Conservation (phyloP, 768 basidiomycete genomes). For the Phylloporus sp. region DNA sequence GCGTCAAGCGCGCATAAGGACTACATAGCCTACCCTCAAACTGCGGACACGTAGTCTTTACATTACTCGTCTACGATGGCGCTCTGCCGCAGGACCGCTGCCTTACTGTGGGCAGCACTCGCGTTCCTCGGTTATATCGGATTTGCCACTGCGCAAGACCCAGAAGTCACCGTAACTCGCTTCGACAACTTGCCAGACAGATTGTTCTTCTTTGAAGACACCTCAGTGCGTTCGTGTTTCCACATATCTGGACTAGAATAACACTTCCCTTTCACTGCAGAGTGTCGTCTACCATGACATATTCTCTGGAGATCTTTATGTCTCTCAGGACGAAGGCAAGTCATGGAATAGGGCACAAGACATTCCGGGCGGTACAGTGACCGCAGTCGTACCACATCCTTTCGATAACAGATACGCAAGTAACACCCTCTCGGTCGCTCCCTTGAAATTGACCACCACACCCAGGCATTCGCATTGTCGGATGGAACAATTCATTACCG, state of each 20-base stretch:
- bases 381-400: conserved; percentile 82
- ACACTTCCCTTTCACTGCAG: conserved; percentile 29
- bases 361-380: conserved; percentile 52
- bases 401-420: conserved; percentile 70
- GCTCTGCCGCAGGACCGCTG: conserved; percentile 24
- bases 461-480: conserved; percentile 84
- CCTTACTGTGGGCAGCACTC: conserved; percentile 24
- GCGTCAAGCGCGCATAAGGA: background rate
- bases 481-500: conserved; percentile 74
- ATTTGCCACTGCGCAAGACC: conserved; percentile 37
- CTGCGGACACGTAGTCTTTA: conserved; percentile 13
- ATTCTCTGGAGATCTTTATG: conserved; percentile 58
- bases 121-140: conserved; percentile 19
- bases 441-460: background rate
- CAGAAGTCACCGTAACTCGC: conserved; percentile 43
- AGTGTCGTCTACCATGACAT: conserved; percentile 80
- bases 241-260: background rate
- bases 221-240: conserved; percentile 55
- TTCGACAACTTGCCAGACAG: conserved; percentile 72
- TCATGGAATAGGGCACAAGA: conserved; percentile 46
- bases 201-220: conserved; percentile 92
- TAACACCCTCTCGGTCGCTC: conserved; percentile 7
- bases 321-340: conserved; percentile 88
- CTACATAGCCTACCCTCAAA: background rate
- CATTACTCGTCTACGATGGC: conserved; percentile 25